Percentiles rank a stretch among this genome's conserved stretches.
These are phyloP conservation scores for Blastobotrys raffinosifermentans DNA, from an alignment of 1,139 yeast genomes.

Conservation along the genomic window DNA sequence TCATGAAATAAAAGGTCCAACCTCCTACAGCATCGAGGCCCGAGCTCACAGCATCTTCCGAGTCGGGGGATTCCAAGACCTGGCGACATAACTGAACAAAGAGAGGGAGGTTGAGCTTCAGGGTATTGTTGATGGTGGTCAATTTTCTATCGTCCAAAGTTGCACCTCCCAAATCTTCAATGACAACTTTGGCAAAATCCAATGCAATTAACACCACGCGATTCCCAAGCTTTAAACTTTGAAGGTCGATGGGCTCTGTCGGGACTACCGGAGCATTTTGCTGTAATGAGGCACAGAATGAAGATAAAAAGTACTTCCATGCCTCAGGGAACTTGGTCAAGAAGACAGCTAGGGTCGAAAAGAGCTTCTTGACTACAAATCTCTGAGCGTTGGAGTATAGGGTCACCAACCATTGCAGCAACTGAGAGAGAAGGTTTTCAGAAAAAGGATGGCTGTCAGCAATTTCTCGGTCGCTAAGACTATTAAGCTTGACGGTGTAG, in stretches of 20 bases:
- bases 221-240: no score
- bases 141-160: slow-evolving; percentile 9
- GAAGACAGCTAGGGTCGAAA: slow-evolving; percentile 28
- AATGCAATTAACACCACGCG: no score
- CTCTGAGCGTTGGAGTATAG: slow-evolving; percentile 16
- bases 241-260: no score
- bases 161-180: slow-evolving; percentile 22
- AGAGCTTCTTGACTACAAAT: slow-evolving; percentile 32
- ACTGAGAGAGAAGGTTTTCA: slow-evolving; percentile 20
- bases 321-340: slow-evolving; percentile 28
- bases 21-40: slow-evolving; percentile 14
- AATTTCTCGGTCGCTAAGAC: slow-evolving; percentile 16
- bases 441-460: slow-evolving; percentile 8
- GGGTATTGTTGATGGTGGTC: slow-evolving; percentile 9
- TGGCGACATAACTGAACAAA: slow-evolving; percentile 7
- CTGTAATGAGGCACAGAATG: slow-evolving; percentile 2
- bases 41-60: slow-evolving; percentile 4
- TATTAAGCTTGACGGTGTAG: slow-evolving; percentile 44
- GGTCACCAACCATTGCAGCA: slow-evolving; percentile 25
- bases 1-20: slow-evolving; percentile 21
- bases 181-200: slow-evolving; percentile 24
- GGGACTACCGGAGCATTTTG: slow-evolving; percentile 1
- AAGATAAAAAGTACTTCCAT: slow-evolving; percentile 28
- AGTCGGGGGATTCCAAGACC: slow-evolving; percentile 6
- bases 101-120: slow-evolving; percentile 11